phyloP scores from a whole-genome alignment of 176 grass and related monocot species.

The Dactylis glomerata region DNA sequence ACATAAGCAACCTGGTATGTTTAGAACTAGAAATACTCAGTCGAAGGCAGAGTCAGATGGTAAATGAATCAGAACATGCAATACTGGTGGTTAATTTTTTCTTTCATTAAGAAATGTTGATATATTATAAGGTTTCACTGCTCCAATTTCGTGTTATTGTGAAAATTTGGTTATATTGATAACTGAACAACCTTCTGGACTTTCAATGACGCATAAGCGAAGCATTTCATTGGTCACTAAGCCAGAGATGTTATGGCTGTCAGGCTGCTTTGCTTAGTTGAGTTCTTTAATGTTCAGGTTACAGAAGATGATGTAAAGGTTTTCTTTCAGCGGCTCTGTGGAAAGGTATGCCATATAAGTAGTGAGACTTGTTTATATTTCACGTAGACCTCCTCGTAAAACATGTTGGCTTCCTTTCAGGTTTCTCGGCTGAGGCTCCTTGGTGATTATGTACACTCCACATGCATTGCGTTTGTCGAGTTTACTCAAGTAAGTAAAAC shows the following conservation, averaged over 20 bases:
- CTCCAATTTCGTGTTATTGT: neutral
- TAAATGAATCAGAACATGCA: neutral
- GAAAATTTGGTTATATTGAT: neutral
- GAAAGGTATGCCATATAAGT: constrained; percentile 47
- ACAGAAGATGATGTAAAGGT: constrained; percentile 77
- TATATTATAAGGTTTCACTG: neutral
- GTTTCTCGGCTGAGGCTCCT: constrained; percentile 91
- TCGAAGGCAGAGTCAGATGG: neutral
- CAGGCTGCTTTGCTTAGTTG: neutral
- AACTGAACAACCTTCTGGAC: neutral
- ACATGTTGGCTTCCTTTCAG: constrained; percentile 29
- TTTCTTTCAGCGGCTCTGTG: constrained; percentile 76
- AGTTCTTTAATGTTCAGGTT: constrained; percentile 52
- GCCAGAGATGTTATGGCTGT: neutral
- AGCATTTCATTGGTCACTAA: neutral
- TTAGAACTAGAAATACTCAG: neutral
- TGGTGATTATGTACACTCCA: constrained; percentile 87
- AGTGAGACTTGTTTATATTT: neutral
- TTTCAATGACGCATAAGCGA: neutral
- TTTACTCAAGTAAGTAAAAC: constrained; percentile 70
- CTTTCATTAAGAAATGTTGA: neutral
- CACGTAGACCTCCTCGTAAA: constrained; percentile 5
- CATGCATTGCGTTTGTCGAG: constrained; percentile 95
- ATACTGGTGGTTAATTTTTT: neutral
- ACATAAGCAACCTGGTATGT: neutral